Evolutionary conservation across 805 yeast genomes (phyloP), one percentile per base, ranked within the genome.

Genomic region (Candida incommunis): DNA sequence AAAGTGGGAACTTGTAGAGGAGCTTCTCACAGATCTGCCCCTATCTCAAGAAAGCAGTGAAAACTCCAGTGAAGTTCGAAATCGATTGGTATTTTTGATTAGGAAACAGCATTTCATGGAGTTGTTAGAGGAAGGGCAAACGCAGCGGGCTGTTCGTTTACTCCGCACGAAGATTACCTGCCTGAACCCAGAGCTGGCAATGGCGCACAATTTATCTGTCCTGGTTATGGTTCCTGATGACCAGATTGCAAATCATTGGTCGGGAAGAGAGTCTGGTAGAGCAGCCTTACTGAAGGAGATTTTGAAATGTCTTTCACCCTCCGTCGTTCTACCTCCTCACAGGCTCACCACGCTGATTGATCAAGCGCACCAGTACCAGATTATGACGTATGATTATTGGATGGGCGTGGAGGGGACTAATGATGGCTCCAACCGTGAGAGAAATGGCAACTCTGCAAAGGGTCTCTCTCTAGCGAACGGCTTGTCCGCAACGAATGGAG

Each of bases 351-450:
- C 72, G 3, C 56, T 80, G 23, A 51, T 80, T 7, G 60, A 65
- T 11, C 81, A 80, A 51, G 73, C 84, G 0, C 56, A 70, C 15
- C 55, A 61, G 26, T 69, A 67, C 48, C 81, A 79, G 54, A 55
- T 61, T 22, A 61, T 66, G 1, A 53, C 54, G 40, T 63, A 66
- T 27, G 42, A 51, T 24, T 56, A 54, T 41, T 48, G 50, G 41
- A 44, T 51, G 45, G 42, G 44, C 3, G 27, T 25, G 13, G 13
- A 25, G 13, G 27, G 27, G 13, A 25, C 27, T 7, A 7, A 25
- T 13, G 27, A 25, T 13, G 13, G 13, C 7, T 9, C 7, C 13
- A 13, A 13, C 13, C 7, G 13, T 25, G 27, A 25, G 7, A 25
- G 13, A 25, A 25, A 25, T 25, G 27, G 27, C 27, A 25, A 13